Evolutionary conservation across 768 basidiomycete genomes (phyloP).

Genomic region (Boletus tomentosulus): DNA sequence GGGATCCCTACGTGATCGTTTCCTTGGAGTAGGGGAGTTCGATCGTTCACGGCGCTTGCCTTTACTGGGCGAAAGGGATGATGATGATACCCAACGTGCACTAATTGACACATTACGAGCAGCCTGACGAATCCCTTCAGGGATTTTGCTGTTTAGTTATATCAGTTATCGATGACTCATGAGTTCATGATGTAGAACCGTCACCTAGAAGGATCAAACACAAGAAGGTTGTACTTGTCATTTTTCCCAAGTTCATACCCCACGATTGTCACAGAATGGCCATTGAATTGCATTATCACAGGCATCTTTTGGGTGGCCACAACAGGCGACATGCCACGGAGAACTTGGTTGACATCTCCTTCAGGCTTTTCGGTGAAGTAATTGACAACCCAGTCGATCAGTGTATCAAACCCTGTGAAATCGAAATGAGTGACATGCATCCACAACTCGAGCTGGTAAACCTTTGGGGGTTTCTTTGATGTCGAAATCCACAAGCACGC

Average conservation of each 20-base stretch:
- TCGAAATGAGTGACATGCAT: not conserved
- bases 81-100: slow-evolving; percentile 9
- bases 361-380: slow-evolving; percentile 54
- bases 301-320: slow-evolving; percentile 65
- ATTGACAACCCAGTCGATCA: slow-evolving; percentile 70
- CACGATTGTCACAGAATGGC: slow-evolving; percentile 85
- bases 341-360: slow-evolving; percentile 46
- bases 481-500: slow-evolving; percentile 64
- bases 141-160: slow-evolving; percentile 8
- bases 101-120: slow-evolving; percentile 12
- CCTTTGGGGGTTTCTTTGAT: slow-evolving; percentile 42
- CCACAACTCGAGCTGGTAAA: slow-evolving; percentile 18
- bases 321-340: slow-evolving; percentile 51
- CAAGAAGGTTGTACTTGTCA: slow-evolving; percentile 58
- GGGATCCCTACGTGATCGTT: slow-evolving; percentile 25
- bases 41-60: slow-evolving; percentile 23
- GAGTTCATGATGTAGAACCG: slow-evolving; percentile 13
- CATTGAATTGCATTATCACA: slow-evolving; percentile 74
- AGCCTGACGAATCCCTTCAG: slow-evolving; percentile 15
- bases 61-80: slow-evolving; percentile 10
- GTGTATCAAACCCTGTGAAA: slow-evolving; percentile 37
- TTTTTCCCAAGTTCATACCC: slow-evolving; percentile 70
- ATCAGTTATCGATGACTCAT: slow-evolving; percentile 1
- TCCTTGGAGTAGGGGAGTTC: slow-evolving; percentile 18
- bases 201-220: slow-evolving; percentile 75